These are phyloP conservation scores for Colletotrichum sp. DNA, from an alignment of 2,329 filamentous ascomycete species.

Conservation along the genomic window DNA sequence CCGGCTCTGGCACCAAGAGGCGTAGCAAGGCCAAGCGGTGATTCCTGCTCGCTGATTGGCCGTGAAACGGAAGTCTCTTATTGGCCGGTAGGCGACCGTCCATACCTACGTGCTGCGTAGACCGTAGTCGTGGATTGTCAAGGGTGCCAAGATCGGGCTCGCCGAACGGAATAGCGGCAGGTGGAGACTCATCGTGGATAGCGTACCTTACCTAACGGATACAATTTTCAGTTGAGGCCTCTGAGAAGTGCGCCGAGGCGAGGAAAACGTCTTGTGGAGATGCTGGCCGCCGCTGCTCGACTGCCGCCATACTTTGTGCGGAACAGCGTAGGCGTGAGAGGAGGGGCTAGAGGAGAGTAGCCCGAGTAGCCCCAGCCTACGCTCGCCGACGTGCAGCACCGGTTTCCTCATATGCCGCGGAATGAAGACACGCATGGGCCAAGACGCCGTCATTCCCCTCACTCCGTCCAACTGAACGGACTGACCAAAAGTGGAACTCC, in stretches of 20 bases:
- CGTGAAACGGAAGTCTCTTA: not conserved
- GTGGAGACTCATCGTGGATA: not conserved
- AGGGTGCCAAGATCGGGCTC: conserved; percentile 17
- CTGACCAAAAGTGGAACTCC: not conserved
- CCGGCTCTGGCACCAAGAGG: not conserved
- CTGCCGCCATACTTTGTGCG: not conserved
- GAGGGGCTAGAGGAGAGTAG: not conserved
- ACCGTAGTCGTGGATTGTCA: not conserved
- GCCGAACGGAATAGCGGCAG: not conserved
- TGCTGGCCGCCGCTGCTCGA: not conserved
- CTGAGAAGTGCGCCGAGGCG: not conserved
- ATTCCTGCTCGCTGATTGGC: not conserved
- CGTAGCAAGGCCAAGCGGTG: not conserved
- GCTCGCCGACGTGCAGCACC: not conserved
- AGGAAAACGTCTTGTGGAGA: not conserved
- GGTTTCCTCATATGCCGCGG: not conserved
- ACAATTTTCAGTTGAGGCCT: not conserved
- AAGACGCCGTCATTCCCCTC: not conserved
- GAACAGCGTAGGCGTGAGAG: not conserved
- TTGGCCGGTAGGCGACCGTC: conserved; percentile 2
- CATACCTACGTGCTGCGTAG: not conserved
- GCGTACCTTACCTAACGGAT: not conserved
- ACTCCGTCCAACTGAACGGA: not conserved
- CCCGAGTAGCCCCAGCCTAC: not conserved
- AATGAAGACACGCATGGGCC: not conserved